phyloP scores from a whole-genome alignment of 2,329 filamentous ascomycete genomes.

The Fusarium drepaniforme region DNA sequence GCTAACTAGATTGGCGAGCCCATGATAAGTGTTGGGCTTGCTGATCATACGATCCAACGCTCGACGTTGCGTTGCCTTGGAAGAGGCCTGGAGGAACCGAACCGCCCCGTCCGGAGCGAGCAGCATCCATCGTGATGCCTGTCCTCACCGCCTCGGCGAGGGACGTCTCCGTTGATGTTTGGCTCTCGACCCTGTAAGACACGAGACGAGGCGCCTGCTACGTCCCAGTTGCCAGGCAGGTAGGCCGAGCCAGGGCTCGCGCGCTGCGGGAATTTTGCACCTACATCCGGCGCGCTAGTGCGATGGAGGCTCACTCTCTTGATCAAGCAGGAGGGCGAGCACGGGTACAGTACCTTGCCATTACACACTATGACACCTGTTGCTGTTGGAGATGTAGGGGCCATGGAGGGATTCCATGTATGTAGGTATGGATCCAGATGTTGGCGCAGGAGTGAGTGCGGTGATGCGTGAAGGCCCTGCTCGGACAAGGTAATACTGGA shows the following conservation, averaged over 20 bases:
- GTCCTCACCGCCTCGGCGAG: slow-evolving; percentile 30
- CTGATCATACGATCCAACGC: slow-evolving; percentile 33
- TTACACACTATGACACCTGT: slow-evolving; percentile 13
- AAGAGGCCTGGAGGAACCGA: slow-evolving; percentile 1
- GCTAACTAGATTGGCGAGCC: slow-evolving; percentile 35
- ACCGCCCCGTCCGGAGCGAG: neutral
- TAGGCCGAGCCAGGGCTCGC: slow-evolving; percentile 3
- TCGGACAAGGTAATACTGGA: neutral
- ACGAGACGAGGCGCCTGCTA: slow-evolving; percentile 7
- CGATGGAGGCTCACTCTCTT: slow-evolving; percentile 6
- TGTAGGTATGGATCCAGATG: neutral
- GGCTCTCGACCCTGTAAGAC: slow-evolving; percentile 20
- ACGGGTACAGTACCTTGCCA: neutral
- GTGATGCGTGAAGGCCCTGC: neutral
- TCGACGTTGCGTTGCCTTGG: slow-evolving; percentile 1
- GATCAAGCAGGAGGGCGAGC: neutral
- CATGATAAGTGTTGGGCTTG: slow-evolving; percentile 14
- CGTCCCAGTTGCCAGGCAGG: slow-evolving; percentile 10
- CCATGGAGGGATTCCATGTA: neutral
- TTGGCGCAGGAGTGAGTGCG: neutral
- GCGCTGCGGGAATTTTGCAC: slow-evolving; percentile 22
- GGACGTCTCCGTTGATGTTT: slow-evolving; percentile 13
- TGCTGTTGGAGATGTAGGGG: neutral
- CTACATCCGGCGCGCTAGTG: slow-evolving; percentile 21
- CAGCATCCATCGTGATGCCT: slow-evolving; percentile 2